Conservation (phyloP, 805 yeast genomes). For the Pichia scutulata region DNA sequence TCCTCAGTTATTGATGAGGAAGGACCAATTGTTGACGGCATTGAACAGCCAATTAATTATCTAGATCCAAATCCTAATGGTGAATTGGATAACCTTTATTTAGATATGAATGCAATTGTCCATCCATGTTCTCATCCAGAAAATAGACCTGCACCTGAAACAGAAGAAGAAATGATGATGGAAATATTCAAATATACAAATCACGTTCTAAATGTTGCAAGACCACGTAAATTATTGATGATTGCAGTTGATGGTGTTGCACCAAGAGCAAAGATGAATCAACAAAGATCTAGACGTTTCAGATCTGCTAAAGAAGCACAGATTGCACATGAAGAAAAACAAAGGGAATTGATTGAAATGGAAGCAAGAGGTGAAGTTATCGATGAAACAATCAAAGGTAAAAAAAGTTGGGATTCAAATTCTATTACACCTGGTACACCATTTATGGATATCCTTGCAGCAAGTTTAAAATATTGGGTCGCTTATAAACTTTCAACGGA, state of each 20-base stretch:
- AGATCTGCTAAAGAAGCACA: slow-evolving; percentile 87
- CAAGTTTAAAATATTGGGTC: slow-evolving; percentile 82
- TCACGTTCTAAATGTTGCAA: slow-evolving; percentile 83
- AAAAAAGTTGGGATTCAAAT: slow-evolving; percentile 88
- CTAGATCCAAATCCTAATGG: slow-evolving; percentile 86
- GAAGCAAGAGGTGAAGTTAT: slow-evolving; percentile 64
- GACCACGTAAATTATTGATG: slow-evolving; percentile 87
- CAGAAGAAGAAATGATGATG: slow-evolving; percentile 93
- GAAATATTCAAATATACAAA: slow-evolving; percentile 92
- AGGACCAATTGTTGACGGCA: slow-evolving; percentile 49
- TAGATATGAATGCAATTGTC: slow-evolving; percentile 98
- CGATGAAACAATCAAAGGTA: slow-evolving; percentile 65
- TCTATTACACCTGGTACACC: slow-evolving; percentile 99
- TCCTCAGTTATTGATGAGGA: slow-evolving; percentile 82
- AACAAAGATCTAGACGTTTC: slow-evolving; percentile 89
- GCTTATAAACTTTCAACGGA: slow-evolving; percentile 81
- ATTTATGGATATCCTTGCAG: slow-evolving; percentile 86
- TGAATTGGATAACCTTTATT: slow-evolving; percentile 84
- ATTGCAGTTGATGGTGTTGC: slow-evolving; percentile 99
- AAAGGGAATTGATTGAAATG: slow-evolving; percentile 48
- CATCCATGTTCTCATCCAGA: slow-evolving; percentile 99
- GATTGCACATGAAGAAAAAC: slow-evolving; percentile 64
- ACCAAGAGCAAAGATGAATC: slow-evolving; percentile 97
- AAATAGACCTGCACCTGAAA: slow-evolving; percentile 89
- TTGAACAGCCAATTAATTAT: slow-evolving; percentile 57